Conservation (phyloP, 768 basidiomycete genomes). For the Lyophyllum decastes region DNA sequence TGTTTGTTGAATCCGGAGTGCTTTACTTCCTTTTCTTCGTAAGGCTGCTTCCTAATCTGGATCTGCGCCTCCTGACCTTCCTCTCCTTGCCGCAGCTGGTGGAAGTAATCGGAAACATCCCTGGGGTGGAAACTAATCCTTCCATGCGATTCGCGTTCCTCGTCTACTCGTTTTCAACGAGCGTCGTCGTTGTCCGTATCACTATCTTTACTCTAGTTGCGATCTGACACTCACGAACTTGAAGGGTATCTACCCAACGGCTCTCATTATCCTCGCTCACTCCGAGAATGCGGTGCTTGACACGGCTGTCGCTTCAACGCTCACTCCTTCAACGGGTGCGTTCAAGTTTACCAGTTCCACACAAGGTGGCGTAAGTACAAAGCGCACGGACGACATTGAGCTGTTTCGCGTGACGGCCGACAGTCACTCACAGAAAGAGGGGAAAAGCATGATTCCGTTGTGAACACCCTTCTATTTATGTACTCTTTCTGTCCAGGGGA, state of each 20-base stretch:
- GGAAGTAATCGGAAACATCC: constrained; percentile 5
- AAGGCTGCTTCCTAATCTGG: not conserved
- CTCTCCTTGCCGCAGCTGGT: not conserved
- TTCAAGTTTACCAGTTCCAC: not conserved
- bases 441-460: not conserved
- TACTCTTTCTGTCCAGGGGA: no score
- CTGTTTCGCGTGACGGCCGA: not conserved
- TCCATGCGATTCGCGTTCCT: constrained; percentile 1
- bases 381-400: not conserved
- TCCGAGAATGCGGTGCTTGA: constrained; percentile 7
- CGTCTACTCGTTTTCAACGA: constrained; percentile 8
- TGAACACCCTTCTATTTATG: no score
- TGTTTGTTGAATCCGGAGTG: constrained; percentile 9
- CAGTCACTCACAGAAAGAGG: not conserved
- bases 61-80: not conserved
- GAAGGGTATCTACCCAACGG: constrained; percentile 9
- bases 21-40: constrained; percentile 14
- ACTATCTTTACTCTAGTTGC: no score
- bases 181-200: constrained; percentile 9
- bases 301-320: constrained; percentile 6
- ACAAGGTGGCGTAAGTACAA: not conserved
- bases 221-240: not conserved
- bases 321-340: not conserved
- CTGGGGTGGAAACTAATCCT: not conserved
- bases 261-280: constrained; percentile 1